Evolutionary conservation across 1,284 basidiomycete genomes (phyloP).

Genomic region (Inonotus obliquus): DNA sequence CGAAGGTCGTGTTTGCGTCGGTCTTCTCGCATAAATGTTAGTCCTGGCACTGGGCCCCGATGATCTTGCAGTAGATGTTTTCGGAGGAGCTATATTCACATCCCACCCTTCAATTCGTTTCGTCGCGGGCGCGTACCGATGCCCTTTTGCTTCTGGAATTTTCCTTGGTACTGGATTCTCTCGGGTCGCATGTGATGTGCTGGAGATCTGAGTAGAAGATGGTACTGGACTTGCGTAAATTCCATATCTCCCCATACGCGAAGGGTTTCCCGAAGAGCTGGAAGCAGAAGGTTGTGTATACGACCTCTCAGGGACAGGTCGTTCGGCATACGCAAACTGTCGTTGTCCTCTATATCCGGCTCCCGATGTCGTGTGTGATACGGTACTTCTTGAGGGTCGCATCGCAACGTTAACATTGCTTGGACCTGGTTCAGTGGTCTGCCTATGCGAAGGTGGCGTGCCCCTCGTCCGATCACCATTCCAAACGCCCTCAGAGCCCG

Average conservation of each 20-base stretch:
- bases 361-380: neutral
- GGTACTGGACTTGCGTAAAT: conserved; percentile 23
- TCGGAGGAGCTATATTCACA: neutral
- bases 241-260: conserved; percentile 11
- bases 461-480: neutral
- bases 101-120: neutral
- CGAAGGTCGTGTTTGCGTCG: neutral
- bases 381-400: neutral
- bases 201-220: neutral
- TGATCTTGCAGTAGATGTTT: neutral
- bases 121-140: neutral
- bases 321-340: neutral
- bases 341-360: neutral
- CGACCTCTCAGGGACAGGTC: neutral
- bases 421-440: neutral
- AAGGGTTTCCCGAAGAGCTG: neutral
- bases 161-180: neutral
- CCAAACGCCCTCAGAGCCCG: neutral
- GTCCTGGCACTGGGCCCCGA: neutral
- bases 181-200: neutral
- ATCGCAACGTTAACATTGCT: neutral
- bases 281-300: neutral
- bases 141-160: neutral
- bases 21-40: neutral
- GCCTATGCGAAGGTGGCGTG: neutral